Percentiles rank a stretch among this genome's conserved stretches.
These are phyloP conservation scores for Ascochyta pisi DNA, from an alignment of 2,329 filamentous ascomycete species.

Conservation along the genomic window DNA sequence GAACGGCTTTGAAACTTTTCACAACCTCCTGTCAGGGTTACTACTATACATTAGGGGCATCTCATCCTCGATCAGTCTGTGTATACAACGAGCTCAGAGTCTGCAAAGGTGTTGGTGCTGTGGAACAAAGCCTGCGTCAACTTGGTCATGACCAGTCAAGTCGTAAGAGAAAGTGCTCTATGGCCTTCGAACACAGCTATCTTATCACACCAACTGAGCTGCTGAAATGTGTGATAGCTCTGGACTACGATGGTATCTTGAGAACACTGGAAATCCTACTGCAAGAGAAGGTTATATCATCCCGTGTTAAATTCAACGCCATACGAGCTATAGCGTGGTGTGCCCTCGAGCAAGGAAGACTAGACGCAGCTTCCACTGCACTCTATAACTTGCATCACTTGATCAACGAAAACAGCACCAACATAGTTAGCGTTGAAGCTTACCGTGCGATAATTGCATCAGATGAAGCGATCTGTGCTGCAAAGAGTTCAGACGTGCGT, in stretches of 20 bases:
- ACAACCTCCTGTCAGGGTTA: neutral
- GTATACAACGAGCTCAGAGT: neutral
- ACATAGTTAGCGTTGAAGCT: neutral
- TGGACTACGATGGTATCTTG: neutral
- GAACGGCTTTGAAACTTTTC: neutral
- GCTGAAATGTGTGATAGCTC: neutral
- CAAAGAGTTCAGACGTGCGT: neutral
- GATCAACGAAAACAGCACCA: neutral
- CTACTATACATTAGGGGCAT: neutral
- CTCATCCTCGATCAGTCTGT: neutral
- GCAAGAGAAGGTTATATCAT: neutral
- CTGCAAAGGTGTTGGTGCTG: neutral
- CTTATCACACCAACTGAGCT: neutral
- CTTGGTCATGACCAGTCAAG: neutral
- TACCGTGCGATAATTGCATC: neutral
- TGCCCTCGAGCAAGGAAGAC: neutral
- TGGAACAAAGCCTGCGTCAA: neutral
- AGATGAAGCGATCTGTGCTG: neutral
- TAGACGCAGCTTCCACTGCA: neutral
- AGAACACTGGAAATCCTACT: neutral
- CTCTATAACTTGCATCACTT: neutral
- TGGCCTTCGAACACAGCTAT: neutral
- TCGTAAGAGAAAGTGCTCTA: neutral
- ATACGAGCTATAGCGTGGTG: conserved; percentile 3
- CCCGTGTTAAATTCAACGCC: neutral